A percentile compares a stretch with the other conserved stretches of the same genome.
Conservation (phyloP, 1,139 yeast genomes). For the Saccharomyces hybrid region DNA sequence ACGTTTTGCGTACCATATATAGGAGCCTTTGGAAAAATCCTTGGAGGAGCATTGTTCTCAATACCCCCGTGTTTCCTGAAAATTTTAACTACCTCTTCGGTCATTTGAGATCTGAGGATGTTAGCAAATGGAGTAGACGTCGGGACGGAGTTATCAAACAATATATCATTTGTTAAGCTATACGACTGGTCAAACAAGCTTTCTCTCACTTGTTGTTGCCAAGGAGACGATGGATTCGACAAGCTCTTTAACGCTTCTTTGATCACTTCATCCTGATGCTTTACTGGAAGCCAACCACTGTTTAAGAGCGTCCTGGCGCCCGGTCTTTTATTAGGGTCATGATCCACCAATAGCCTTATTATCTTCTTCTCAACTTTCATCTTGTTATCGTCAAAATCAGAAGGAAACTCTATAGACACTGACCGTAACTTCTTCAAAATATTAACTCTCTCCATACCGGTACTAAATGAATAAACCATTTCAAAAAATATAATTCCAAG, state of each 20-base stretch:
- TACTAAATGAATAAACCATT: slow-evolving; percentile 74
- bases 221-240: slow-evolving; percentile 84
- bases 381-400: slow-evolving; percentile 47
- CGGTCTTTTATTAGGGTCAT: slow-evolving; percentile 71
- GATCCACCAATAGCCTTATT: slow-evolving; percentile 59
- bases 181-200: slow-evolving; percentile 79
- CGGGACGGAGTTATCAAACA: slow-evolving; percentile 51
- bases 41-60: slow-evolving; percentile 53
- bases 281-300: slow-evolving; percentile 79
- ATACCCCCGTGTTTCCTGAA: slow-evolving; percentile 83
- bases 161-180: slow-evolving; percentile 69
- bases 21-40: slow-evolving; percentile 76
- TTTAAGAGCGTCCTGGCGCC: slow-evolving; percentile 66
- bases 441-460: slow-evolving; percentile 87
- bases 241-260: slow-evolving; percentile 79
- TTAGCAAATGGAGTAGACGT: slow-evolving; percentile 32
- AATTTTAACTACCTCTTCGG: slow-evolving; percentile 48
- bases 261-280: slow-evolving; percentile 81
- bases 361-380: slow-evolving; percentile 56
- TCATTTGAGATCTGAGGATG: slow-evolving; percentile 38
- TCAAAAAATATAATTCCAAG: slow-evolving; percentile 91
- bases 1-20: slow-evolving; percentile 55
- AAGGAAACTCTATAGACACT: slow-evolving; percentile 56
- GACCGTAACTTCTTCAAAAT: slow-evolving; percentile 58
- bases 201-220: slow-evolving; percentile 88